Percentiles rank a stretch among this genome's conserved stretches.
Conservation (phyloP, 371 early-diverging fungal genomes). For the Mucor circinelloides region DNA sequence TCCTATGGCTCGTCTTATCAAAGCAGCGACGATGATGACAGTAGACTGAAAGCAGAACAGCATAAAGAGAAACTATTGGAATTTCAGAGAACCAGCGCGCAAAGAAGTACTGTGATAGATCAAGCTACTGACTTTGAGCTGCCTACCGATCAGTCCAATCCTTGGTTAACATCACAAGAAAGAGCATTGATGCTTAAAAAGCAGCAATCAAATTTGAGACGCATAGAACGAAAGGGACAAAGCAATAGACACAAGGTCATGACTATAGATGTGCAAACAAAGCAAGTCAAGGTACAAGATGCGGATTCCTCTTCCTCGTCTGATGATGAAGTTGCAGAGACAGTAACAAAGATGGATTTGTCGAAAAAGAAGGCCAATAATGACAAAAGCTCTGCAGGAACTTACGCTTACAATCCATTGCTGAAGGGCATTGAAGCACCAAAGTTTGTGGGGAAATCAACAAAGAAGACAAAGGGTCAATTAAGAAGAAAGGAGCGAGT, state of each 20-base stretch:
- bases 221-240: conserved; percentile 47
- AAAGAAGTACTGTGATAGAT: conserved; percentile 79
- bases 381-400: conserved; percentile 28
- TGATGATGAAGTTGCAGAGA: conserved; percentile 24
- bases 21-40: conserved; percentile 44
- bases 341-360: conserved; percentile 11
- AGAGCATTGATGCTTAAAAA: conserved; percentile 54
- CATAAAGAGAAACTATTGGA: conserved; percentile 80
- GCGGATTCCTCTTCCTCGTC: conserved; percentile 11
- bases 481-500: conserved; percentile 30
- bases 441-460: conserved; percentile 33
- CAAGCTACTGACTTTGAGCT: conserved; percentile 78
- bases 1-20: not conserved
- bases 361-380: not conserved
- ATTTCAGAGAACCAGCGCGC: conserved; percentile 79
- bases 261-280: conserved; percentile 65
- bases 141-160: conserved; percentile 63
- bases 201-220: conserved; percentile 55
- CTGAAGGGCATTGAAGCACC: conserved; percentile 38
- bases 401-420: conserved; percentile 47
- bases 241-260: conserved; percentile 62
- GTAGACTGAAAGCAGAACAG: conserved; percentile 62
- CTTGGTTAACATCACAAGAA: conserved; percentile 83
- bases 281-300: conserved; percentile 55
- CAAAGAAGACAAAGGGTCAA: conserved; percentile 23